Evolutionary conservation across 345 rosid species (phyloP).

Genomic region (Salix viminalis): DNA sequence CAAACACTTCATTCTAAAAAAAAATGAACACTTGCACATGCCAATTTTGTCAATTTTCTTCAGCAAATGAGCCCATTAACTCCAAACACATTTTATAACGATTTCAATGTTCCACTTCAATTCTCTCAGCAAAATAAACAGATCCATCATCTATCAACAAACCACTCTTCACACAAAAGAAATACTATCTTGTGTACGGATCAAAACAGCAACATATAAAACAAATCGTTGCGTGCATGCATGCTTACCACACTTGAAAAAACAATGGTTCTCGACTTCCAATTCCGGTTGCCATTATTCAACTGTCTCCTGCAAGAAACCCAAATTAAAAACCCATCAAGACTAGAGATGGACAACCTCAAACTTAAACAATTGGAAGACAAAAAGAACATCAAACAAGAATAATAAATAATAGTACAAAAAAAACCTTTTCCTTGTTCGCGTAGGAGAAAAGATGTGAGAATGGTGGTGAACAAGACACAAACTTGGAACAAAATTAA

Average conservation of each 20-base stretch:
- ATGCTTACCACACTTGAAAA: conserved; percentile 25
- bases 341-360: background rate
- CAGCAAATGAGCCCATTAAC: too few species aligned
- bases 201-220: background rate
- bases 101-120: too few species aligned
- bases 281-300: conserved; percentile 11
- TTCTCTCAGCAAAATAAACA: too few species aligned
- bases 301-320: conserved; percentile 25
- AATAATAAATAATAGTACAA: background rate
- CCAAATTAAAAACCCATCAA: background rate
- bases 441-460: conserved; percentile 9
- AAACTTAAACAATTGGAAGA: background rate
- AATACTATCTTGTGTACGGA: background rate
- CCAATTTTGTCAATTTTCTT: background rate
- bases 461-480: conserved; percentile 5
- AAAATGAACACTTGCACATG: background rate
- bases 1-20: background rate
- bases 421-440: conserved; percentile 19
- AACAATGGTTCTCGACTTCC: conserved; percentile 17
- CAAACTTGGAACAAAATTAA: conserved; percentile 4
- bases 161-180: background rate
- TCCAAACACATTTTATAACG: too few species aligned
- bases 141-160: too few species aligned
- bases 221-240: background rate
- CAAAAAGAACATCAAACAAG: background rate